phyloP scores from a whole-genome alignment of 352 stramenopile species.

The Pythium angustatum region DNA sequence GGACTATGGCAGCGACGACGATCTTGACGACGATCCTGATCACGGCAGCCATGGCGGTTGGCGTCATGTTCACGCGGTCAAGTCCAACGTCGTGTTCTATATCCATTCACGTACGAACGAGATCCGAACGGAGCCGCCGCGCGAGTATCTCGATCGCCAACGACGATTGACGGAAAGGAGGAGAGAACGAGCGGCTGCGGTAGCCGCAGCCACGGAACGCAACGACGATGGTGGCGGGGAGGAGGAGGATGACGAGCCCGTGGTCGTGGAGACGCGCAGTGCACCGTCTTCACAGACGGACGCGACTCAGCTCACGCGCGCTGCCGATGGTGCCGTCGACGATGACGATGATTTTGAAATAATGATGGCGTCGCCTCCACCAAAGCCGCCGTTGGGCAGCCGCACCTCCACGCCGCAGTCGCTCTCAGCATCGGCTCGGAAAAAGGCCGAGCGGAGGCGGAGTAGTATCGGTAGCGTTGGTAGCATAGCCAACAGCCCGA shows the following conservation, averaged over 20 bases:
- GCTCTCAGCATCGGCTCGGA: slow-evolving; percentile 4
- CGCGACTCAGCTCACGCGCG: neutral
- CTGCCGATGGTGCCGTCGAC: too few species aligned
- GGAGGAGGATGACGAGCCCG: slow-evolving; percentile 20
- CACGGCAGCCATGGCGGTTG: slow-evolving; percentile 41
- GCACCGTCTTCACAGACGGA: slow-evolving; percentile 20
- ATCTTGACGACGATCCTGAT: neutral
- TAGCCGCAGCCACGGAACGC: too few species aligned
- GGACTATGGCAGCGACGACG: slow-evolving; percentile 3
- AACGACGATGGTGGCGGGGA: neutral
- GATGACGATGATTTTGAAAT: slow-evolving; percentile 29
- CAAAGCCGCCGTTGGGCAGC: slow-evolving; percentile 12
- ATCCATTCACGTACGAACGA: slow-evolving; percentile 76
- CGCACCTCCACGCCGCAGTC: slow-evolving; percentile 17
- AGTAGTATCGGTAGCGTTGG: slow-evolving; percentile 10
- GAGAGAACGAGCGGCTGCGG: neutral
- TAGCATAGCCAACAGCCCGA: neutral
- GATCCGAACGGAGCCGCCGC: slow-evolving; percentile 64
- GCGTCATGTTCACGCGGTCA: slow-evolving; percentile 69
- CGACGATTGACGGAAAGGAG: slow-evolving; percentile 31
- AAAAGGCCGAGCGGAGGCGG: slow-evolving; percentile 13
- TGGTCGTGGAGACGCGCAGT: slow-evolving; percentile 3
- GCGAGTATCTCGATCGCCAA: slow-evolving; percentile 52
- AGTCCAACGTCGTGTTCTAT: slow-evolving; percentile 70
- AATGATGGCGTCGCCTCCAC: slow-evolving; percentile 12